A percentile compares a stretch with the other conserved stretches of the same genome.
phyloP scores from a whole-genome alignment of 257 asterid species.

The Solanum habrochaites region DNA sequence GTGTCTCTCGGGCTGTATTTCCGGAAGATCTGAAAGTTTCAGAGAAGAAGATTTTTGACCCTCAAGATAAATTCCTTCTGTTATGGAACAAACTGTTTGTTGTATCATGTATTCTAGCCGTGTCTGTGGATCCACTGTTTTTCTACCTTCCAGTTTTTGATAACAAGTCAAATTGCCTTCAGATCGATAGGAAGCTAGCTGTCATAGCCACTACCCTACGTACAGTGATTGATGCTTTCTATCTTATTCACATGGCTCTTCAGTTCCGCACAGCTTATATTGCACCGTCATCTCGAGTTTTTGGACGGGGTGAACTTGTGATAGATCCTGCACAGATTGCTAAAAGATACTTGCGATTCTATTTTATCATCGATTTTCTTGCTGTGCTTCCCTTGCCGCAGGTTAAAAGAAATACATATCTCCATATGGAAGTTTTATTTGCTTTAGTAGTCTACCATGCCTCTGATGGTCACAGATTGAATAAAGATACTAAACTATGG shows the following conservation, averaged over 20 bases:
- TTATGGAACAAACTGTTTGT: conserved; percentile 83
- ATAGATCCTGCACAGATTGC: conserved; percentile 91
- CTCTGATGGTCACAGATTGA: not conserved
- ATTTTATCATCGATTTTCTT: conserved; percentile 83
- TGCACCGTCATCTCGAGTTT: conserved; percentile 98
- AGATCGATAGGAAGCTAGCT: conserved; percentile 74
- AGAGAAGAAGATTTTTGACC: conserved; percentile 89
- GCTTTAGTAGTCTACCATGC: not conserved
- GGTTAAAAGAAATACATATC: conserved; percentile 31
- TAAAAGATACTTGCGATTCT: conserved; percentile 75
- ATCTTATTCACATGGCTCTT: conserved; percentile 87
- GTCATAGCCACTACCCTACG: conserved; percentile 84
- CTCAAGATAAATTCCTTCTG: conserved; percentile 91
- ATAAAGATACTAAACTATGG: not conserved
- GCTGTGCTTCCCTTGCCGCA: conserved; percentile 94
- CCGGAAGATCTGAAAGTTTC: conserved; percentile 93
- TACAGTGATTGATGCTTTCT: conserved; percentile 77
- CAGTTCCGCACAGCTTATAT: conserved; percentile 95
- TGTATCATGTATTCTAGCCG: conserved; percentile 82
- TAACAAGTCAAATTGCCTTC: conserved; percentile 59
- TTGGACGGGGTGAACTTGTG: conserved; percentile 99
- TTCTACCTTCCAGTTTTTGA: conserved; percentile 90
- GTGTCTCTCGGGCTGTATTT: conserved; percentile 80
- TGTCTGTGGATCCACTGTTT: conserved; percentile 94
- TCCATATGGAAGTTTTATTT: not conserved